phyloP scores from a whole-genome alignment of 2,329 filamentous ascomycete species.

The Pseudonectria buxi region DNA sequence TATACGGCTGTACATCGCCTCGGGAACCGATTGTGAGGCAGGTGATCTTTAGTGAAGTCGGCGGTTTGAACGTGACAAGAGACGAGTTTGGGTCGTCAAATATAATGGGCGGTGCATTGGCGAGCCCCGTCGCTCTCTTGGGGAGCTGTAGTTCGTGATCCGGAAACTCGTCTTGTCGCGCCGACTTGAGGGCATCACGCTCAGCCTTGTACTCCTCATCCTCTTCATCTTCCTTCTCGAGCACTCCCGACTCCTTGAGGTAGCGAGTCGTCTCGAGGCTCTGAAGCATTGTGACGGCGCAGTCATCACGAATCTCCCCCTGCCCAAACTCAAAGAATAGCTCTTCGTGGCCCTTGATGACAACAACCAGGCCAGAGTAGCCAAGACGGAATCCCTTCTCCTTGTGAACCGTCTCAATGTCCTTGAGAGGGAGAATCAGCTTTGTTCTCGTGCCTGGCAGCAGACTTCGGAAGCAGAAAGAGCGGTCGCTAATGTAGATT shows the following conservation, averaged over 20 bases:
- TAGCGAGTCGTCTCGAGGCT: conserved; percentile 67
- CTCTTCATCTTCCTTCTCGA: conserved; percentile 62
- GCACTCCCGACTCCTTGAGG: conserved; percentile 60
- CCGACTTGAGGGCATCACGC: conserved; percentile 71
- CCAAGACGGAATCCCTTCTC: conserved; percentile 92
- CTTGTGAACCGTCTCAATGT: conserved; percentile 89
- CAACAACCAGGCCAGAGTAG: conserved; percentile 84
- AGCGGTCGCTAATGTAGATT: conserved; percentile 83
- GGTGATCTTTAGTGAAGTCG: conserved; percentile 71
- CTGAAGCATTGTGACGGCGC: conserved; percentile 71
- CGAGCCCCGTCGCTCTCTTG: conserved; percentile 35
- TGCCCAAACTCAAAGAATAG: conserved; percentile 90
- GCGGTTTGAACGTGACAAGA: conserved; percentile 84
- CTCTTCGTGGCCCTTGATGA: conserved; percentile 90
- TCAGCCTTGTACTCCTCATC: conserved; percentile 73
- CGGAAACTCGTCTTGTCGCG: conserved; percentile 49
- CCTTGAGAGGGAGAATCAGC: conserved; percentile 80
- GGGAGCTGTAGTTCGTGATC: conserved; percentile 47
- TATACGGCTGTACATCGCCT: conserved; percentile 96
- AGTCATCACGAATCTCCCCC: conserved; percentile 77
- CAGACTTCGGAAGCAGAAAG: conserved; percentile 89
- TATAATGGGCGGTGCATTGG: conserved; percentile 65
- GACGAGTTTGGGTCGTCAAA: conserved; percentile 88
- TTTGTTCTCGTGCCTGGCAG: conserved; percentile 87
- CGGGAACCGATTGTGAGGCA: conserved; percentile 94